Percentiles rank a stretch among this genome's conserved stretches.
These are phyloP conservation scores for Ceratonia siliqua DNA, from an alignment of 306 rosid genomes.

Conservation along the genomic window DNA sequence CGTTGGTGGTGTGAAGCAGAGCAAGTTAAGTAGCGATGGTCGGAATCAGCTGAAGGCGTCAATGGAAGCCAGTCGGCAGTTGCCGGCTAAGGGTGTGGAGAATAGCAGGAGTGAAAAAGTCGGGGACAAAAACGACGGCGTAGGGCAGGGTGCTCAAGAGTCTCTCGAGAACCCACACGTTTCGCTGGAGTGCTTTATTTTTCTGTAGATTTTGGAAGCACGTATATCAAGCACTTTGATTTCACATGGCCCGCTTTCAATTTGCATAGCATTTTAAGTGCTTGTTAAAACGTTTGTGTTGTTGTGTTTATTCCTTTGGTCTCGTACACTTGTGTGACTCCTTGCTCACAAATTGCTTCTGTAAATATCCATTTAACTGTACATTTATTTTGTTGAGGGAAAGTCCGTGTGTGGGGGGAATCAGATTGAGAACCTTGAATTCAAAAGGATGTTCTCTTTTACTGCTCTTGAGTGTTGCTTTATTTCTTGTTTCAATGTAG, in stretches of 20 bases:
- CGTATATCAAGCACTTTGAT: not conserved
- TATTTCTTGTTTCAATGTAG: conserved; percentile 11
- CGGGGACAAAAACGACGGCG: conserved; percentile 40
- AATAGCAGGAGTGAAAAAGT: conserved; percentile 3
- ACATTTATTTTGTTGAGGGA: not conserved
- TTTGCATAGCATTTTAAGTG: not conserved
- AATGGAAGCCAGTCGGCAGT: conserved; percentile 32
- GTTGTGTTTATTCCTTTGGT: not conserved
- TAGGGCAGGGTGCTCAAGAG: conserved; percentile 46
- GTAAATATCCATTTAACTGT: conserved; percentile 13
- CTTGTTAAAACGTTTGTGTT: not conserved
- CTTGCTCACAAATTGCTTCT: not conserved
- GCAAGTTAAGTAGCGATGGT: conserved; percentile 13
- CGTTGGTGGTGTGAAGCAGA: conserved; percentile 33
- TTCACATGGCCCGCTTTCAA: conserved; percentile 20
- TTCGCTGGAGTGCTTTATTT: conserved; percentile 91
- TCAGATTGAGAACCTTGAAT: not conserved
- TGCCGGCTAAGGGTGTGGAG: conserved; percentile 24
- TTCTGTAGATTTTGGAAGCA: conserved; percentile 55
- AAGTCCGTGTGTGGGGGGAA: not conserved
- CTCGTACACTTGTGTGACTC: not conserved
- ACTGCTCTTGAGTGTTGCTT: not conserved
- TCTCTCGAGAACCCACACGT: conserved; percentile 73
- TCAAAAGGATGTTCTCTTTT: not conserved
- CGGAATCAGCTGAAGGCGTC: conserved; percentile 41